Conservation (phyloP, 2,329 filamentous ascomycete genomes). For the Colletotrichum aenigma region DNA sequence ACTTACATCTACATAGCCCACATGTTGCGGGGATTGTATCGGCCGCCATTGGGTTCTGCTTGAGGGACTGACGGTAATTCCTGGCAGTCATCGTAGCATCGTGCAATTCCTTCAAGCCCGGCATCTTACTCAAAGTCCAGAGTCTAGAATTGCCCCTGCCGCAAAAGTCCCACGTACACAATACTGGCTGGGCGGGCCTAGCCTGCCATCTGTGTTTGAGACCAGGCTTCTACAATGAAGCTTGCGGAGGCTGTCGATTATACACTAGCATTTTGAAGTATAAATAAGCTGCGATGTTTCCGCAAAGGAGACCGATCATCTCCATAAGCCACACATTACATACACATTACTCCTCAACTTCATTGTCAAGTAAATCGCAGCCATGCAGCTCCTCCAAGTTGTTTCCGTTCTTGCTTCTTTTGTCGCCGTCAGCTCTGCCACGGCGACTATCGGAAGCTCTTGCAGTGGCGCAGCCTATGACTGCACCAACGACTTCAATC, state of each 20-base stretch:
- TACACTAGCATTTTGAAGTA: background rate
- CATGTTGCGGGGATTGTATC: background rate
- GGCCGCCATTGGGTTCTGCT: background rate
- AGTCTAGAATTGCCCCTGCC: background rate
- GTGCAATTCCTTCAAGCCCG: background rate
- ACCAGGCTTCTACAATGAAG: background rate
- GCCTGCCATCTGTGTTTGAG: background rate
- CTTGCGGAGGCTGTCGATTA: background rate
- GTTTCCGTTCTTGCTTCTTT: background rate
- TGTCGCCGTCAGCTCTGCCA: background rate
- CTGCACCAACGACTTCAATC: background rate
- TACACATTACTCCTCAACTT: background rate
- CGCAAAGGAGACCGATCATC: background rate
- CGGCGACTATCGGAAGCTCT: background rate
- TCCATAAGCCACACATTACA: background rate
- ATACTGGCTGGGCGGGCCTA: background rate
- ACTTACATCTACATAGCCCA: background rate
- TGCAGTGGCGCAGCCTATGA: background rate
- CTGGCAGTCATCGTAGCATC: background rate
- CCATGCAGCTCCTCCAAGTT: background rate
- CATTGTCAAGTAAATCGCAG: background rate
- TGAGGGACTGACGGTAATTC: background rate
- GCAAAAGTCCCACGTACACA: background rate
- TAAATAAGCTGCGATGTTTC: background rate
- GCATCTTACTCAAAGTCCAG: background rate